Evolutionary conservation across 768 basidiomycete genomes (phyloP).

Genomic region (Sporobolomyces roseus): DNA sequence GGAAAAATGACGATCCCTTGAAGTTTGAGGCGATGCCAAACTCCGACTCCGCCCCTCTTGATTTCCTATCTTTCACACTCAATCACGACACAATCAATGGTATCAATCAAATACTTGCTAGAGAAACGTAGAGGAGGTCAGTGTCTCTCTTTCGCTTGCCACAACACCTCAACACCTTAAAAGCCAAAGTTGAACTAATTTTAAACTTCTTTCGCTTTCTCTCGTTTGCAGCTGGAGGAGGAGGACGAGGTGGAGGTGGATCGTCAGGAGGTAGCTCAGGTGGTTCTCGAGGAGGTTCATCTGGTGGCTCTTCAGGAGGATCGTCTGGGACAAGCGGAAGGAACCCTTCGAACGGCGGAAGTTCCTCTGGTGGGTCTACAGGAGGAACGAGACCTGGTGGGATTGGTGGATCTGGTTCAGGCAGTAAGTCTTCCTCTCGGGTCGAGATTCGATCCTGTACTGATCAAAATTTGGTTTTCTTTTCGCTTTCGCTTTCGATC

Average conservation of each 20-base stretch:
- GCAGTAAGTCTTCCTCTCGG: neutral
- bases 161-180: neutral
- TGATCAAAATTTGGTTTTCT: too few relatives aligned
- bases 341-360: neutral
- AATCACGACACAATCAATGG: neutral
- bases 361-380: neutral
- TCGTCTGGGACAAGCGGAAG: slow-evolving; percentile 4
- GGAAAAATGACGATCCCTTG: too few relatives aligned
- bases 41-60: too few relatives aligned
- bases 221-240: too few relatives aligned
- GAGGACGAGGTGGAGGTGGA: slow-evolving; percentile 9
- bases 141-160: neutral
- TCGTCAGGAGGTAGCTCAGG: neutral
- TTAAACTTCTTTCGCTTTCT: too few relatives aligned
- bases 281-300: neutral
- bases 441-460: too few relatives aligned
- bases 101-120: slow-evolving; percentile 16
- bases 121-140: slow-evolving; percentile 19
- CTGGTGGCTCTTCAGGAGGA: neutral
- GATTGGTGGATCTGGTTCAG: neutral
- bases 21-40: too few relatives aligned
- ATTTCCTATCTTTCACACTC: too few relatives aligned
- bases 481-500: too few relatives aligned
- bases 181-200: neutral
- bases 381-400: neutral